Evolutionary conservation across 2,329 filamentous ascomycete genomes (phyloP), one percentile per base, ranked within the genome.

Genomic region (Colletotrichum aenigma): DNA sequence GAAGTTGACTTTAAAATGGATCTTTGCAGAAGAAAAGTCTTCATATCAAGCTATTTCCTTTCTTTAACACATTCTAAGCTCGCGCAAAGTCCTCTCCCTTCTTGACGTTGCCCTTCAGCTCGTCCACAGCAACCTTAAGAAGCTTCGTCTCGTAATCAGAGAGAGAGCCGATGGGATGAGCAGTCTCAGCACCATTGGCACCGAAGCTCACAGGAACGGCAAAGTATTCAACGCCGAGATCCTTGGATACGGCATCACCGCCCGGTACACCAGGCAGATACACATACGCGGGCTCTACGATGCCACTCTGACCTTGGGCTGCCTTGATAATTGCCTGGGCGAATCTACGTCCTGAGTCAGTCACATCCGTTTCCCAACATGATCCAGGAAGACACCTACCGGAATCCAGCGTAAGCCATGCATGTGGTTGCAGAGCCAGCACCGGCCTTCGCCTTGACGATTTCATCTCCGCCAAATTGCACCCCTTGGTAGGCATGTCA

Each of bases 371-470:
- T 15, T 10, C 2, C 15, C 10, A 16, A 21, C 2, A 24, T 21
- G 34, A 24, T 7, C 5, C 7, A 18, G 10, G 15, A 18, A 58
- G 18, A 18, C 7, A 61, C 74, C 72, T 8, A 73, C 61, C 83
- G 81, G 66, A 82, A 83, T 79, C 93, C 93, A 77, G 93, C 76
- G 34, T 78, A 95, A 80, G 94, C 94, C 94, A 96, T 96, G 86
- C 94, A 96, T 79, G 96, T 93, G 76, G 94, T 96, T 81, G 94
- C 94, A 78, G 94, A 96, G 80, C 94, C 94, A 81, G 93, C 93
- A 86, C 94, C 94, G 81, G 94, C 93, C 92, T 96, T 96, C 84
- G 94, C 94, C 90, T 96, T 91, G 86, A 96, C 94, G 79, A 96
- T 94, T 90, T 96, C 94, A 83, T 95, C 93, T 89, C 93, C 93